Percentiles rank a stretch among this genome's conserved stretches.
Evolutionary conservation across 2,329 filamentous ascomycete species (phyloP).

Genomic region (Penicillium psychrosexuale): DNA sequence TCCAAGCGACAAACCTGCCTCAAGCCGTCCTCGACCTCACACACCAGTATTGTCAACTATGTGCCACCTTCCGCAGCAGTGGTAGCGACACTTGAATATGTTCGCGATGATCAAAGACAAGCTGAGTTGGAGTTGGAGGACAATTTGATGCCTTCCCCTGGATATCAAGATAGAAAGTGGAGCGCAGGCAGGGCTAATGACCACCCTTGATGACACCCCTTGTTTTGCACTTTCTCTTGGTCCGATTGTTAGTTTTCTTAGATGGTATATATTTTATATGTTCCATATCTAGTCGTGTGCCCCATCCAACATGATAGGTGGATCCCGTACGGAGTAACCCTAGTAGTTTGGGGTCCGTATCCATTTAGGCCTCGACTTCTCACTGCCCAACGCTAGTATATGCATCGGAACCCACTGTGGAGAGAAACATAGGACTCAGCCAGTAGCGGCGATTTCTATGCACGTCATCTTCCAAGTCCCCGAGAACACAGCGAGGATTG

Average conservation of each 20-base stretch:
- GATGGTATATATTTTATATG: slow-evolving; percentile 7
- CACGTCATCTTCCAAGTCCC: background rate
- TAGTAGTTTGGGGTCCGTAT: background rate
- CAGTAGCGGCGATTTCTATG: background rate
- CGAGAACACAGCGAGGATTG: background rate
- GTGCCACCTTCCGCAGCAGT: slow-evolving; percentile 90
- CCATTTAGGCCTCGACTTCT: background rate
- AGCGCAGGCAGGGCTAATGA: slow-evolving; percentile 20
- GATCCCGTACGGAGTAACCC: background rate
- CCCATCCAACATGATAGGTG: background rate
- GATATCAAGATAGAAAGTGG: slow-evolving; percentile 14
- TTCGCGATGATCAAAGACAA: background rate
- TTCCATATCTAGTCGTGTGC: background rate
- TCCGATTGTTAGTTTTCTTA: slow-evolving; percentile 7
- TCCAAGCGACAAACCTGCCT: slow-evolving; percentile 90
- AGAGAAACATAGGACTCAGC: background rate
- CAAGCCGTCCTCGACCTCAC: slow-evolving; percentile 92
- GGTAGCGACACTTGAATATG: slow-evolving; percentile 72
- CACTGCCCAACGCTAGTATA: background rate
- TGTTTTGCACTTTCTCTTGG: slow-evolving; percentile 4
- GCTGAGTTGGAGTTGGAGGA: background rate
- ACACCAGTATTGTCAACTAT: slow-evolving; percentile 92
- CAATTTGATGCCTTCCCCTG: slow-evolving; percentile 7
- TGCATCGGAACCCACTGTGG: background rate
- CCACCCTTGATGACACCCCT: slow-evolving; percentile 16